These are phyloP conservation scores for Ogataea pilisensis DNA, from an alignment of 805 yeast species.

Conservation along the genomic window DNA sequence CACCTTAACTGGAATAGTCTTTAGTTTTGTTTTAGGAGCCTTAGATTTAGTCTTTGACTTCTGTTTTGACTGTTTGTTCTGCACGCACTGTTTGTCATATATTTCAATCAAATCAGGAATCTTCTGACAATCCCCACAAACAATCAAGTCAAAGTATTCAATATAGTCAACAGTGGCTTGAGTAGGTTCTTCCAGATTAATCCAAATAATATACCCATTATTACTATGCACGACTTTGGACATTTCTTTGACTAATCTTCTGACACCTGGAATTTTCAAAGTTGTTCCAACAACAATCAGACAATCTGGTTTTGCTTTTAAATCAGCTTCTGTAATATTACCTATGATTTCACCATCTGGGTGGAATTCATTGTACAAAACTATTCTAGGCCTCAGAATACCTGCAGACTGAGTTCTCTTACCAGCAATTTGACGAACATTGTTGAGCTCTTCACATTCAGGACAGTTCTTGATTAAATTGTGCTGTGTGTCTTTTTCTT, in stretches of 20 bases:
- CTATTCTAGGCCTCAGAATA: constrained; percentile 59
- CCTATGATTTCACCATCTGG: constrained; percentile 91
- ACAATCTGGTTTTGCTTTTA: constrained; percentile 67
- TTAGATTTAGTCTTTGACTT: constrained; percentile 4
- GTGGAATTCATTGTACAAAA: constrained; percentile 69
- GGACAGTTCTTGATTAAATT: constrained; percentile 49
- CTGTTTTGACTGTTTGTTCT: constrained; percentile 6
- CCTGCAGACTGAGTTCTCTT: constrained; percentile 63
- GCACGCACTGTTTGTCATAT: constrained; percentile 19
- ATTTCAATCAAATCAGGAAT: constrained; percentile 35
- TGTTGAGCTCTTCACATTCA: constrained; percentile 57
- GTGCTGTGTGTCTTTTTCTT: constrained; percentile 31
- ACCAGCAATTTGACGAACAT: constrained; percentile 54
- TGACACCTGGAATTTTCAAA: constrained; percentile 72
- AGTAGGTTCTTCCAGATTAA: constrained; percentile 53
- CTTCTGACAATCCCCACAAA: constrained; percentile 63
- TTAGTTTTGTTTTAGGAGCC: not conserved
- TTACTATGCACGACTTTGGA: constrained; percentile 51
- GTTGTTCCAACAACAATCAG: constrained; percentile 82
- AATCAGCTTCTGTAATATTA: constrained; percentile 62
- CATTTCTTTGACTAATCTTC: constrained; percentile 56
- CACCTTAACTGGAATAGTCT: too few species aligned
- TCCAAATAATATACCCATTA: constrained; percentile 59
- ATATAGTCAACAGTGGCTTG: constrained; percentile 45
- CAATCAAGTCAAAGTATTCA: constrained; percentile 52